These are phyloP conservation scores for Geotrichum macrosporum DNA, from an alignment of 1,139 yeast genomes.

Conservation along the genomic window DNA sequence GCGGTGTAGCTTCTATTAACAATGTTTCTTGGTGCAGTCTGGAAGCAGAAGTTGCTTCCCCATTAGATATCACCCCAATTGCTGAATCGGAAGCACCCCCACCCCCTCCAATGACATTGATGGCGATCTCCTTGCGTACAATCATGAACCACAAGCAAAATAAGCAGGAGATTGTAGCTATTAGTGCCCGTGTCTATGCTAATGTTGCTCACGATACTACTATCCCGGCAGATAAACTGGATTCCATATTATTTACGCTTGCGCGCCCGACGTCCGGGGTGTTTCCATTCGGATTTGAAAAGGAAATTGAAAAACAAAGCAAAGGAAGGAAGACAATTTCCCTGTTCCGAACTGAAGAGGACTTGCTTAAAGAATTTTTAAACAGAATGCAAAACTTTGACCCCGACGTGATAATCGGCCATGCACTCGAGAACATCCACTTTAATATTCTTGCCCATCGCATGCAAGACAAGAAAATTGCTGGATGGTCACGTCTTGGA, in stretches of 20 bases:
- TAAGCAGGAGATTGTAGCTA: slow-evolving; percentile 82
- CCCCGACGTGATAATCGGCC: slow-evolving; percentile 91
- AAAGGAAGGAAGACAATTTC: slow-evolving; percentile 23
- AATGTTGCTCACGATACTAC: slow-evolving; percentile 59
- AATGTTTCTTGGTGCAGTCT: slow-evolving; percentile 79
- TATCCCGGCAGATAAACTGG: slow-evolving; percentile 34
- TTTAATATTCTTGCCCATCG: slow-evolving; percentile 79
- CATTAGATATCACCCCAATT: slow-evolving; percentile 49
- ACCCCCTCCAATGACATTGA: slow-evolving; percentile 63
- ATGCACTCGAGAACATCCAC: slow-evolving; percentile 72
- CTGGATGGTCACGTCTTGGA: slow-evolving; percentile 81
- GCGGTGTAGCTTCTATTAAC: slow-evolving; percentile 53
- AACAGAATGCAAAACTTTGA: slow-evolving; percentile 68
- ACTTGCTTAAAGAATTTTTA: slow-evolving; percentile 60
- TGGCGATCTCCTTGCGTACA: slow-evolving; percentile 78
- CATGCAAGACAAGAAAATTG: slow-evolving; percentile 65
- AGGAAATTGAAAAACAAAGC: slow-evolving; percentile 32
- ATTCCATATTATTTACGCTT: slow-evolving; percentile 48
- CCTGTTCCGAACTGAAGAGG: slow-evolving; percentile 57
- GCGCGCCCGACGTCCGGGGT: slow-evolving; percentile 60
- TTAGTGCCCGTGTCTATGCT: slow-evolving; percentile 60
- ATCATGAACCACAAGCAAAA: slow-evolving; percentile 64
- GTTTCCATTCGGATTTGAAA: slow-evolving; percentile 71
- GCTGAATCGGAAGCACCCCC: slow-evolving; percentile 44
- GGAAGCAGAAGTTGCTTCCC: slow-evolving; percentile 58